A percentile compares a stretch with the other conserved stretches of the same genome.
These are phyloP conservation scores for Ceratocystis papillata DNA, from an alignment of 2,329 filamentous ascomycete genomes.

Conservation along the genomic window DNA sequence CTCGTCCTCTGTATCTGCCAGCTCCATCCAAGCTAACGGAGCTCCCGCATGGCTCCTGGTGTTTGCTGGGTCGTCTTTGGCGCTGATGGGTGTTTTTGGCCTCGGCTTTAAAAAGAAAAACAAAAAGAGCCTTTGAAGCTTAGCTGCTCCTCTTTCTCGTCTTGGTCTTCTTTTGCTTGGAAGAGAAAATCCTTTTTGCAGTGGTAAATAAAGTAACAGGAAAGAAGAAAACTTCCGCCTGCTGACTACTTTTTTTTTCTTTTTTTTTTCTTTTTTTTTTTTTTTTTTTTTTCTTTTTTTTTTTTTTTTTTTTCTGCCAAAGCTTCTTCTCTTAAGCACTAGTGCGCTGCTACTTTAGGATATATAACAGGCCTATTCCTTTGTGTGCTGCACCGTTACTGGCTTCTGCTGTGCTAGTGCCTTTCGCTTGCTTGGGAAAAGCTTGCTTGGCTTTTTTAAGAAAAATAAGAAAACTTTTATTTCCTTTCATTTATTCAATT, in stretches of 20 bases:
- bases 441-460: not conserved
- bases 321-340: constrained; percentile 13
- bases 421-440: constrained; percentile 1
- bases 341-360: constrained; percentile 11
- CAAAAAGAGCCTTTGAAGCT: no score
- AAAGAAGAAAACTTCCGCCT: no score
- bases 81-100: not conserved
- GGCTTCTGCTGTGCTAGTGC: not conserved
- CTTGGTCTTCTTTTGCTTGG: not conserved
- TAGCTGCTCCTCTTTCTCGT: no score
- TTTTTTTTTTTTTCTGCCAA: not conserved
- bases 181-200: not conserved
- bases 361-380: constrained; percentile 5
- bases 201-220: no score
- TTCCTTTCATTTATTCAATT: not conserved
- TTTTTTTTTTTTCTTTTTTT: not conserved
- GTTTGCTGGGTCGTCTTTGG: not conserved
- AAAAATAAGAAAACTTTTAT: not conserved
- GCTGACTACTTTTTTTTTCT: not conserved
- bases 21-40: constrained; percentile 7
- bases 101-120: not conserved
- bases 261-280: not conserved
- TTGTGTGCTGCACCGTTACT: not conserved
- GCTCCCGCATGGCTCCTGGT: not conserved
- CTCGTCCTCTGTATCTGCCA: not conserved